phyloP scores from a whole-genome alignment of 2,329 filamentous ascomycete species.

The Penicillium paneum region DNA sequence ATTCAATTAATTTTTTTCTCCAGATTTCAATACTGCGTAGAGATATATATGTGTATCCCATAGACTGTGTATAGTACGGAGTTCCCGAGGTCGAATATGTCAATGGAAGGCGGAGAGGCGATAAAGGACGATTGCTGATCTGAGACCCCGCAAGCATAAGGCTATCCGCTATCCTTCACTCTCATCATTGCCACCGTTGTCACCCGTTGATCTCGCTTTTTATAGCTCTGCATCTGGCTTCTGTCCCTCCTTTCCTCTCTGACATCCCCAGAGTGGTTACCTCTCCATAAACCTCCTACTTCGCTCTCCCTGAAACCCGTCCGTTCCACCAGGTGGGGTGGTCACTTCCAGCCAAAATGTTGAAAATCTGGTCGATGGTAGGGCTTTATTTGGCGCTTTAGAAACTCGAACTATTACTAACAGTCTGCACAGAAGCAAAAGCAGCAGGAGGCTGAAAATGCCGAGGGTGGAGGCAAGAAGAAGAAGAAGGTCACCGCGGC shows the following conservation, averaged over 20 bases:
- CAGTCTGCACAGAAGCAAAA: constrained; percentile 57
- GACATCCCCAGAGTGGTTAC: neutral
- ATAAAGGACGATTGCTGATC: constrained; percentile 12
- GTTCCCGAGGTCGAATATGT: neutral
- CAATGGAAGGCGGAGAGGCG: constrained; percentile 11
- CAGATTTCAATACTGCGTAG: neutral
- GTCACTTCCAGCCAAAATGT: constrained; percentile 62
- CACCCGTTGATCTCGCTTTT: neutral
- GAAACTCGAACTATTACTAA: constrained; percentile 12
- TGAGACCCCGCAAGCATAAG: constrained; percentile 8
- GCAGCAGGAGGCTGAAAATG: constrained; percentile 94
- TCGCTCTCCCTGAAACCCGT: neutral
- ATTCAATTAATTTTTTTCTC: constrained; percentile 3
- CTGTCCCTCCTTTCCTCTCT: neutral
- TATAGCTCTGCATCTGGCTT: neutral
- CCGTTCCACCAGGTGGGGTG: constrained; percentile 18
- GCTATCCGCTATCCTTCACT: neutral
- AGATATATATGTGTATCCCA: neutral
- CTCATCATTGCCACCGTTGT: neutral
- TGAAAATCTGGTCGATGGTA: constrained; percentile 99
- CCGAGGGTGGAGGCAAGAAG: constrained; percentile 75
- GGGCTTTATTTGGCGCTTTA: constrained; percentile 18
- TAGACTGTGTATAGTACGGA: neutral
- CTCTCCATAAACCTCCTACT: neutral
- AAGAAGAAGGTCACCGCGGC: constrained; percentile 99